Conservation (phyloP, 2,329 filamentous ascomycete species). For the Aspergillus tanneri region DNA sequence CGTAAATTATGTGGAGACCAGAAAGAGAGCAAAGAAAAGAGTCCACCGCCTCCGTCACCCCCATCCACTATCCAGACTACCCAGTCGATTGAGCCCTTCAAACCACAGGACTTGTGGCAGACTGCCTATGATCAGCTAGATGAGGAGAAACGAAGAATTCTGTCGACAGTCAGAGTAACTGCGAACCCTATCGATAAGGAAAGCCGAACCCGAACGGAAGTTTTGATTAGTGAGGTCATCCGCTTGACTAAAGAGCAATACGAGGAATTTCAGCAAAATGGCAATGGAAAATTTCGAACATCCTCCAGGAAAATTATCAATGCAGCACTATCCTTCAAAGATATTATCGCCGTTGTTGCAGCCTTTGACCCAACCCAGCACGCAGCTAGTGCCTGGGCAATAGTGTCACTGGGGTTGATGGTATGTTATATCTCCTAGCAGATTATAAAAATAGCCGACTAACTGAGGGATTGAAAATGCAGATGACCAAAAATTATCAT, state of each 20-base stretch:
- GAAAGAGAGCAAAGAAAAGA: no score
- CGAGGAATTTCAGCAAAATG: constrained; percentile 13
- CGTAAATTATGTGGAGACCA: no score
- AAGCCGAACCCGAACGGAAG: no score
- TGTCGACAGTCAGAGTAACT: no score
- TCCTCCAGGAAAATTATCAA: constrained; percentile 13
- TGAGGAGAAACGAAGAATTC: no score
- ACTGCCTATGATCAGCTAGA: no score
- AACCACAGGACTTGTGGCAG: no score
- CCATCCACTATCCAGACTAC: no score
- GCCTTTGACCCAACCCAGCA: constrained; percentile 15
- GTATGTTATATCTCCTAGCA: constrained; percentile 3
- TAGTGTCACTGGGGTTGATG: constrained; percentile 21
- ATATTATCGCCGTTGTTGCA: constrained; percentile 11
- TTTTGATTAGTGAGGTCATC: no score
- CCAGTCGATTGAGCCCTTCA: no score
- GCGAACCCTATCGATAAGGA: no score
- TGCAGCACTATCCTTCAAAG: constrained; percentile 17
- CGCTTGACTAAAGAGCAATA: constrained; percentile 13
- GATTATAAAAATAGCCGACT: background rate
- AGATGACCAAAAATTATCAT: constrained; percentile 17
- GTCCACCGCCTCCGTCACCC: no score
- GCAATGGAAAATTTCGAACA: constrained; percentile 9
- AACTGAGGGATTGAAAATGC: background rate
- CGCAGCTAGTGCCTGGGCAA: constrained; percentile 18